Evolutionary conservation across 495 filamentous ascomycete species (phyloP), one percentile per base, ranked within the genome.

Genomic region (Aspergillus bertholletiae): DNA sequence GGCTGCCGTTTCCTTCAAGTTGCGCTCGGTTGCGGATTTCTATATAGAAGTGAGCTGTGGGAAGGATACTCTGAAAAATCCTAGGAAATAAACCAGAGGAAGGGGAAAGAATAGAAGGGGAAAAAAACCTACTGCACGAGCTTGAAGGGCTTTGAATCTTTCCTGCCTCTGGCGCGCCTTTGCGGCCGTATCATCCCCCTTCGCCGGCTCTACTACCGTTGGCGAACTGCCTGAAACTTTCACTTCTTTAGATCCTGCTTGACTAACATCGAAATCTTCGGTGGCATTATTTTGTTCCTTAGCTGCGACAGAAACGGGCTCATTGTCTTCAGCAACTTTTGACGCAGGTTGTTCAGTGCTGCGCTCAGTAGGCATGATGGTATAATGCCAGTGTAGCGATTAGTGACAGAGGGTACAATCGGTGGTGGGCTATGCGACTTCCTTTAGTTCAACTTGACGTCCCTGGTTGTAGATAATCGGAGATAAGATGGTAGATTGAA

Each of bases 111-210:
- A n/a, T n/a, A n/a, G n/a, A n/a, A n/a, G n/a, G n/a, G n/a, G n/a
- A n/a, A n/a, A n/a, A 26, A 47, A 26, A 47, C 74, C 64, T 71
- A 83, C 80, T 39, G 89, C 88, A 59, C 91, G 87, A 44, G 86
- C 85, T 71, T 94, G 84, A 15, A 96, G 85, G 20, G 90, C 88
- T 66, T 90, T 90, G 78, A 96, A 97, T 55, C 71, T 67, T 44
- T 71, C 66, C 48, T 63, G 60, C 50, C 75, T 61, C 27, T 72
- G 64, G 2, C 62, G 66, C 21, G 73, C 67, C 51, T 65, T 72
- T 15, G 62, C 51, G 15, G 67, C 60, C 39, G 64, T 63, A 39
- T 66, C 65, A 49, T 68, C 61, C n/a, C 63, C 67, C 47, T 59
- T 57, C 15, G 61, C 58, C n/a, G 39, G 26, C 17, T 57, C 57